Conservation (phyloP, 2,329 filamentous ascomycete species). For the Ophiocordyceps robertsii region DNA sequence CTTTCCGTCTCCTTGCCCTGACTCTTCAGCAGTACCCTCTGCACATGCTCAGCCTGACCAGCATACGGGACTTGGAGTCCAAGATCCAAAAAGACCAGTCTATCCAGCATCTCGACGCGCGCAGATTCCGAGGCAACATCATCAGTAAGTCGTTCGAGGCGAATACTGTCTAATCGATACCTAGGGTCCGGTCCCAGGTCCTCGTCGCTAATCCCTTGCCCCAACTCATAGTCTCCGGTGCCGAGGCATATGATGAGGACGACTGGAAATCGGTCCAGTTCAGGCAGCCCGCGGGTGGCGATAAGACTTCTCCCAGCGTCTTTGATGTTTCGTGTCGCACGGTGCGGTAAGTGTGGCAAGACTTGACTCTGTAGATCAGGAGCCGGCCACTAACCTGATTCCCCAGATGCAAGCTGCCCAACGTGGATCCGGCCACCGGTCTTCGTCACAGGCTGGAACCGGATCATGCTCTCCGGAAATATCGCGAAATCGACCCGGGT, state of each 20-base stretch:
- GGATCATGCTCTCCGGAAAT: conserved; percentile 41
- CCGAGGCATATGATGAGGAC: conserved; percentile 54
- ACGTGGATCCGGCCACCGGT: conserved; percentile 52
- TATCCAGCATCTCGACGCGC: conserved; percentile 40
- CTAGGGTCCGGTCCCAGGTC: not conserved
- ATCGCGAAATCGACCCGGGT: conserved; percentile 47
- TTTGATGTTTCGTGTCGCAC: conserved; percentile 52
- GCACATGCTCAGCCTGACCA: conserved; percentile 52
- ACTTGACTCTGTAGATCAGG: not conserved
- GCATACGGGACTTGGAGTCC: conserved; percentile 45
- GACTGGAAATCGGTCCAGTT: conserved; percentile 50
- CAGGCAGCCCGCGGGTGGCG: conserved; percentile 26
- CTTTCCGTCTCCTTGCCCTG: not conserved
- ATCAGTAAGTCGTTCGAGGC: conserved; percentile 32
- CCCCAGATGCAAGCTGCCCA: conserved; percentile 52
- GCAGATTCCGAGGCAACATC: conserved; percentile 60
- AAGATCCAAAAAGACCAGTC: conserved; percentile 37
- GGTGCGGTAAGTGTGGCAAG: conserved; percentile 33
- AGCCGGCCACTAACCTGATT: not conserved
- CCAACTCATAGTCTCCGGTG: conserved; percentile 37
- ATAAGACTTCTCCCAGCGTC: conserved; percentile 5
- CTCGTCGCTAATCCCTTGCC: not conserved
- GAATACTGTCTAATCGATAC: not conserved
- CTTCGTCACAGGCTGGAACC: conserved; percentile 40
- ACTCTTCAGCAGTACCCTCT: conserved; percentile 44